Conservation (phyloP, 352 stramenopile species). For the Pelagophyceae sp. region DNA sequence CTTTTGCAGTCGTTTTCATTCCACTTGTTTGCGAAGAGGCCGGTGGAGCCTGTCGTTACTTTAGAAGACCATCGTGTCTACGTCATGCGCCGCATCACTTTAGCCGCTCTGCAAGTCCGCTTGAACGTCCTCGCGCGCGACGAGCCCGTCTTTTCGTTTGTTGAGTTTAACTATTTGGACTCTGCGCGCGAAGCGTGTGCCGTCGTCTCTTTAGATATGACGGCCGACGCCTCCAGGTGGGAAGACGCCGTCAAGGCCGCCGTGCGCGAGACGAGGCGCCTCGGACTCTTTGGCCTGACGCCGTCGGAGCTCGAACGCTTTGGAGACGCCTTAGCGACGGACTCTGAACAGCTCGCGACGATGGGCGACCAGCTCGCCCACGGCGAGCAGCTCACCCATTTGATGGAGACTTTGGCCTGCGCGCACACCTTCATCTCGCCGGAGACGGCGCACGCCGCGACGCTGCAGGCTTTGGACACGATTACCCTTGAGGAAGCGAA, state of each 20-base stretch:
- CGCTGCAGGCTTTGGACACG: slow-evolving; percentile 52
- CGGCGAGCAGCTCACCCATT: slow-evolving; percentile 60
- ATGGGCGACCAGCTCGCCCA: slow-evolving; percentile 63
- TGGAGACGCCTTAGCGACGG: slow-evolving; percentile 57
- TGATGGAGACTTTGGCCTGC: slow-evolving; percentile 72
- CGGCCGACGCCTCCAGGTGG: slow-evolving; percentile 55
- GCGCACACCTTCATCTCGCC: slow-evolving; percentile 74
- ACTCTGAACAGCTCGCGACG: slow-evolving; percentile 61
- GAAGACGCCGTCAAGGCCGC: slow-evolving; percentile 56
- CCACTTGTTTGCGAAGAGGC: slow-evolving; percentile 72
- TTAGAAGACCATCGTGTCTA: slow-evolving; percentile 53
- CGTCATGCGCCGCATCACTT: slow-evolving; percentile 60
- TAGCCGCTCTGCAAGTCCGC: slow-evolving; percentile 70
- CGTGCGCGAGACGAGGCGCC: slow-evolving; percentile 62
- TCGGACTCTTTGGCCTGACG: slow-evolving; percentile 64
- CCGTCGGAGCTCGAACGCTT: slow-evolving; percentile 64
- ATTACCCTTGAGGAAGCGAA: slow-evolving; percentile 66
- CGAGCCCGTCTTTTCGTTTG: slow-evolving; percentile 70
- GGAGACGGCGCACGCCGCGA: slow-evolving; percentile 58
- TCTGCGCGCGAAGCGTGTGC: slow-evolving; percentile 69
- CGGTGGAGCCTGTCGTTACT: slow-evolving; percentile 61
- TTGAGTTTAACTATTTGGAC: slow-evolving; percentile 77
- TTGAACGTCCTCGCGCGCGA: slow-evolving; percentile 50
- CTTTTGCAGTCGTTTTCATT: slow-evolving; percentile 69
- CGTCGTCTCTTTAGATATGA: slow-evolving; percentile 73